Base-by-base conservation (phyloP, 805 yeast species). In the Yarrowia hollandica region DNA sequence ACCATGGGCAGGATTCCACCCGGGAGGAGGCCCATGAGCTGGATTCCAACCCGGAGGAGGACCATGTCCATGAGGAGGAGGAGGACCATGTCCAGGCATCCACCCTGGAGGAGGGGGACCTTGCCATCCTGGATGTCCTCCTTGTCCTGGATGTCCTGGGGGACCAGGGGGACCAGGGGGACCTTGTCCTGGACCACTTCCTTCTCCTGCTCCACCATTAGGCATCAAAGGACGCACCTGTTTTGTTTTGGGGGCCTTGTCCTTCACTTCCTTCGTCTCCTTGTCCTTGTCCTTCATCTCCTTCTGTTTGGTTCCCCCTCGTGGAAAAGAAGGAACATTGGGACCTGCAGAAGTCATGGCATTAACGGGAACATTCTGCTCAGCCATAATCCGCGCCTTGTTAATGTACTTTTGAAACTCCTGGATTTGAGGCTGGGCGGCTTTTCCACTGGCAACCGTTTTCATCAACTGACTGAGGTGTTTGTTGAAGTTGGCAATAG, bases 321-420 rank as follows among this genome's bases (percentile, higher is more conserved):
- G 14, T 1, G 46, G 46, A 12, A 52, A 35, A 5, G 33, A 9
- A 0, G 58, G 44, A 2, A 35, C 44, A n/a, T 34, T 37, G 4
- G 42, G 58, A 5, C 58, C 58, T 1, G 44, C 44, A 4, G 58
- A 52, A 1, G 58, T 52, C 44, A 37, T 35, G 19, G 58, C 58
- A n/a, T 52, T 52, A 4, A 52, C 58, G 0, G 58, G 44, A n/a
- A 52, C 14, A 16, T 52, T 52, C 12, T 52, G 39, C 7, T 52
- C 58, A 10, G 58, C 58, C 58, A 52, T 52, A 10, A 35, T 18
- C 2, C 86, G 79, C 0, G 97, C 97, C 59, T 83, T 76, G 61
- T 82, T 84, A 60, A 92, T 90, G 65, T 87, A 88, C 18, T 80
- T 83, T 70, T 91, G 96, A 69, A 92, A 92, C 44, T 82, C 83